These are phyloP conservation scores for Trichoderma polysporum DNA, from an alignment of 2,329 filamentous ascomycete genomes.

Conservation along the genomic window DNA sequence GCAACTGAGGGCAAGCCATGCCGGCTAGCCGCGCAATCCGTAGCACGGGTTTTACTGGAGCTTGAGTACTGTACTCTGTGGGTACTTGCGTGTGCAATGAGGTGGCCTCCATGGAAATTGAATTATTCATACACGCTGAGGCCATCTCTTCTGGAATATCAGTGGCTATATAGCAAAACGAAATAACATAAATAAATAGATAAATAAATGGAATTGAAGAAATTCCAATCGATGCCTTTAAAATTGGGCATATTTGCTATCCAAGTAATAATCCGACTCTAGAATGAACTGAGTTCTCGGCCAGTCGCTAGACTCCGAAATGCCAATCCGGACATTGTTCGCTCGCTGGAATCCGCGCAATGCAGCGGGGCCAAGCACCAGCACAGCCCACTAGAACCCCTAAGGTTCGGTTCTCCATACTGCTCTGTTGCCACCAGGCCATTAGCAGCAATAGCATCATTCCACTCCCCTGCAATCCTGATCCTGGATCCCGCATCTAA, in stretches of 20 bases:
- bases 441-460: neutral
- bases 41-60: neutral
- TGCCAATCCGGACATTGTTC: neutral
- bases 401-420: neutral
- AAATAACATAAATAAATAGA: neutral
- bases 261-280: too few species aligned
- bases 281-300: too few species aligned
- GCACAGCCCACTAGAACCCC: conserved; percentile 6
- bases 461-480: neutral
- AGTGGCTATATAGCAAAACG: too few species aligned
- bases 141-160: neutral
- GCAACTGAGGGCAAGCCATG: neutral
- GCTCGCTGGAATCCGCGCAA: neutral
- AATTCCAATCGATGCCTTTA: too few species aligned
- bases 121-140: neutral
- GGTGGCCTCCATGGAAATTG: neutral
- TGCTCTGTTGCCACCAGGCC: neutral
- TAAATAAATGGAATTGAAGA: too few species aligned
- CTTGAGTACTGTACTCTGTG: neutral
- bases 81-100: neutral
- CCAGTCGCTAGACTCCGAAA: neutral
- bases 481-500: neutral
- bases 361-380: neutral
- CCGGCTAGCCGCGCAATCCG: neutral
- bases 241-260: too few species aligned